These are phyloP conservation scores for Pisolithus microcarpus DNA, from an alignment of 768 basidiomycete genomes.

Conservation along the genomic window DNA sequence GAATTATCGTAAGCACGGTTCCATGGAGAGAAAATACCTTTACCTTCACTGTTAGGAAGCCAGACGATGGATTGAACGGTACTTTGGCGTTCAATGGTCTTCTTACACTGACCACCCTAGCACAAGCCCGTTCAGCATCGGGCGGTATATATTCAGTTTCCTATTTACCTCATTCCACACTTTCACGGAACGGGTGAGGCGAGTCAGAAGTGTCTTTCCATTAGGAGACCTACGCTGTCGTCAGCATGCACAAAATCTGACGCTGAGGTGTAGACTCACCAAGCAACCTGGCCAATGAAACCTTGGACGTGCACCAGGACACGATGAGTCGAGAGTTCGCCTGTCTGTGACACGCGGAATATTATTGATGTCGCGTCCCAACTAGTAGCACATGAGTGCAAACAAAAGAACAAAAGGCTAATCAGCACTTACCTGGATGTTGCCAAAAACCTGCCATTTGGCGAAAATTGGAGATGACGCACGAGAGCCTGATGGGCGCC, in stretches of 20 bases:
- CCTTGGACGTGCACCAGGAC: constrained; percentile 45
- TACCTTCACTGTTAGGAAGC: constrained; percentile 45
- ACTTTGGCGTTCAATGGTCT: constrained; percentile 42
- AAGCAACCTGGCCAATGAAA: constrained; percentile 50
- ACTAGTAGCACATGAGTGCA: constrained; percentile 20
- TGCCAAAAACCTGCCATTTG: constrained; percentile 45
- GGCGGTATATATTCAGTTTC: not conserved
- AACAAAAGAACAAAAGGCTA: not conserved
- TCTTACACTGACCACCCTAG: constrained; percentile 45
- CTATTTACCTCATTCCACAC: constrained; percentile 42
- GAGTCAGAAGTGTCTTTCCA: constrained; percentile 39
- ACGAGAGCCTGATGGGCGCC: constrained; percentile 44
- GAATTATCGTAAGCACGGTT: constrained; percentile 11
- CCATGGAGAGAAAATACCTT: not conserved
- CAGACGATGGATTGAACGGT: constrained; percentile 46
- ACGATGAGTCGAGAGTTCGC: constrained; percentile 34
- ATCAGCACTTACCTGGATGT: constrained; percentile 39
- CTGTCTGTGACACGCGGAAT: constrained; percentile 40
- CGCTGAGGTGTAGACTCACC: constrained; percentile 24
- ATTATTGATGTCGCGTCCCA: constrained; percentile 48
- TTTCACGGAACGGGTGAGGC: constrained; percentile 43
- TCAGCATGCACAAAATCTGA: constrained; percentile 3
- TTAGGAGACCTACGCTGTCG: constrained; percentile 37
- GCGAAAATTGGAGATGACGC: constrained; percentile 49
- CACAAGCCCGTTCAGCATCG: constrained; percentile 2